Evolutionary conservation across 2,329 filamentous ascomycete species (phyloP).

Genomic region (Helicocarpus griseus): DNA sequence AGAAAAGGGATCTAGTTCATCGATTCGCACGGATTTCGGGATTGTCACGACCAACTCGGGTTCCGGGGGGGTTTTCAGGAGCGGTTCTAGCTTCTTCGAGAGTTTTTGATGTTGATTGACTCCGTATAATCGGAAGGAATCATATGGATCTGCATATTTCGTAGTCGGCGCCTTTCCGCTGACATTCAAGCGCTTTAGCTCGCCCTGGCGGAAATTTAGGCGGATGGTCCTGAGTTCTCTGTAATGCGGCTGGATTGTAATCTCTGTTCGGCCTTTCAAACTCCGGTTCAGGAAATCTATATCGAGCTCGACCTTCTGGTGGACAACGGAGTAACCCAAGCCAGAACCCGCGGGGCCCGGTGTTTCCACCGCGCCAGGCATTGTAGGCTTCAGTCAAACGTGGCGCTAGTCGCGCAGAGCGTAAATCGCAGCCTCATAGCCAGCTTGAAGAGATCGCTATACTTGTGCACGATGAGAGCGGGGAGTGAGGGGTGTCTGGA

Average conservation of each 20-base stretch:
- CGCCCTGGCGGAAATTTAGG: conserved; percentile 55
- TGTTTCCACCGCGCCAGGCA: conserved; percentile 32
- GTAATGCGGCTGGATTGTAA: conserved; percentile 61
- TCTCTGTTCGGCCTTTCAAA: conserved; percentile 69
- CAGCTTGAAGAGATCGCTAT: conserved; percentile 10
- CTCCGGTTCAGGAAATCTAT: conserved; percentile 70
- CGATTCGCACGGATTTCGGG: conserved; percentile 52
- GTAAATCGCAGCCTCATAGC: conserved; percentile 31
- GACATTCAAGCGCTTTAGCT: conserved; percentile 42
- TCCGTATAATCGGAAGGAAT: conserved; percentile 44
- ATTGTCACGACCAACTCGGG: conserved; percentile 51
- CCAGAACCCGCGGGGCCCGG: conserved; percentile 20
- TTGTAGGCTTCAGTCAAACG: conserved; percentile 27
- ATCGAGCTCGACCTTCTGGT: conserved; percentile 83
- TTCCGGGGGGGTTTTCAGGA: conserved; percentile 42
- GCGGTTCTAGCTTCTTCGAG: conserved; percentile 55
- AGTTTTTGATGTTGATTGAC: conserved; percentile 69
- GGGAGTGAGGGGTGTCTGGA: background rate
- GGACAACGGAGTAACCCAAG: conserved; percentile 52
- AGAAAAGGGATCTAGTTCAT: conserved; percentile 48
- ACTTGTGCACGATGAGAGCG: background rate
- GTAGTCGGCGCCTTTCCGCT: conserved; percentile 32
- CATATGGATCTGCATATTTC: conserved; percentile 34
- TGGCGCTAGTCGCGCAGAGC: conserved; percentile 29
- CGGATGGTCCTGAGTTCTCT: conserved; percentile 46